Evolutionary conservation across 2,329 filamentous ascomycete genomes (phyloP).

Genomic region (Fusarium sp.): DNA sequence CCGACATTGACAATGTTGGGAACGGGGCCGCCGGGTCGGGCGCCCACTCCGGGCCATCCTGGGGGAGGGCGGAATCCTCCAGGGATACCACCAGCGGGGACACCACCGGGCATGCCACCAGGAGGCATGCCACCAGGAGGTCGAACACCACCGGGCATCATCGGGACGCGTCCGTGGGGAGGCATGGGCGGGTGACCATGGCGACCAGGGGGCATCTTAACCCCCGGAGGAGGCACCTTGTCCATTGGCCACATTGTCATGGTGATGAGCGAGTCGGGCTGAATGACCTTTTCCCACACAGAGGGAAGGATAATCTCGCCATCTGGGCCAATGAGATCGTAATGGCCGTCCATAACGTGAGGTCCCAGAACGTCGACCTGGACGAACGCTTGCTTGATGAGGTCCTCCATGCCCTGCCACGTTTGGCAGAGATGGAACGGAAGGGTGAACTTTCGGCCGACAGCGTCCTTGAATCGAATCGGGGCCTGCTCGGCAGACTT

Average conservation of each 20-base stretch:
- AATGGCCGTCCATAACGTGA: slow-evolving; percentile 82
- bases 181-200: slow-evolving; percentile 22
- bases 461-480: slow-evolving; percentile 91
- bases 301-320: slow-evolving; percentile 83
- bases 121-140: slow-evolving; percentile 15
- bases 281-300: slow-evolving; percentile 84
- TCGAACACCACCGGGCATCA: slow-evolving; percentile 24
- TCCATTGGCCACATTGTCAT: slow-evolving; percentile 72
- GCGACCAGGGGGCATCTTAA: slow-evolving; percentile 36
- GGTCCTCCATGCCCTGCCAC: slow-evolving; percentile 88
- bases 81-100: slow-evolving; percentile 26
- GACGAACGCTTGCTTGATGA: slow-evolving; percentile 86
- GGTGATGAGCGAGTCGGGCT: slow-evolving; percentile 73
- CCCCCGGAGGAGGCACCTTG: slow-evolving; percentile 48
- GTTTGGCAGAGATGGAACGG: slow-evolving; percentile 87
- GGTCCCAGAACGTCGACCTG: slow-evolving; percentile 82
- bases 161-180: slow-evolving; percentile 16
- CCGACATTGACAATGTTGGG: slow-evolving; percentile 41
- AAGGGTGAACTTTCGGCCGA: slow-evolving; percentile 92
- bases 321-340: slow-evolving; percentile 82
- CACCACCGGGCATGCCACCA: slow-evolving; percentile 4
- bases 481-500: slow-evolving; percentile 74
- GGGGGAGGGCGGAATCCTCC: slow-evolving; percentile 33
- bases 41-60: slow-evolving; percentile 31
- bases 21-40: slow-evolving; percentile 6